Base-by-base conservation (phyloP, 352 stramenopile species). In the Phytopythium sindhum region DNA sequence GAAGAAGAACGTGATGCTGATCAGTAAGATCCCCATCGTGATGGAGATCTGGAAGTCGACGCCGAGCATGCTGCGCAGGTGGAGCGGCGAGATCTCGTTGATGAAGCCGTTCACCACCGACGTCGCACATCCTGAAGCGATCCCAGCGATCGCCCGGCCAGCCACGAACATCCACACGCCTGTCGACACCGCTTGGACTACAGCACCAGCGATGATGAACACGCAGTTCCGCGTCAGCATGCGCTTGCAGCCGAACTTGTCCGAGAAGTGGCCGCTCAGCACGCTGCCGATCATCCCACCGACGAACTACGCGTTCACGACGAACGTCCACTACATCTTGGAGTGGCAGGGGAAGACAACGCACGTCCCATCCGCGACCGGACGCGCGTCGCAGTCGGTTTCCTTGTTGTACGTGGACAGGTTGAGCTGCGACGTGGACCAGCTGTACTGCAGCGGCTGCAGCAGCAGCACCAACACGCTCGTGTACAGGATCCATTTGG, bases 271-370 rank as follows among this genome's bases (percentile, higher is more conserved):
- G 8, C 74, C 72, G 53, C 73, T 80, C 11, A 57, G 56, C n/a
- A 90, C 61, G 54, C 67, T 69, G 10, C 81, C 81, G 63, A 86
- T 35, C 71, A 85, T 85, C 11, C 69, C 81, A 11, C 77, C 79
- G 50, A 86, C 61, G 60, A 89, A 75, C 79, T 77, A 89, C n/a
- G 69, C 69, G 62, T 87, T 86, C 39, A 70, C 71, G 50, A 67
- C 76, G 45, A 72, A 71, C 29, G 66, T 78, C 72, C 72, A 90
- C 57, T 87, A 60, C 10, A 65, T 59, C 14, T 69, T 65, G 0
- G 81, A 74, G 61, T 89, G 81, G 7, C 75, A 74, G 21, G 81
- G 75, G 59, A 90, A 89, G 64, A 88, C 78, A n/a, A 88, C 57
- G 56, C 80, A 89, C 14, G 73, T 81, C 39, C 69, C 76, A 17